Base-by-base conservation (phyloP, 257 asterid genomes). In the Ocimum tenuiflorum region DNA sequence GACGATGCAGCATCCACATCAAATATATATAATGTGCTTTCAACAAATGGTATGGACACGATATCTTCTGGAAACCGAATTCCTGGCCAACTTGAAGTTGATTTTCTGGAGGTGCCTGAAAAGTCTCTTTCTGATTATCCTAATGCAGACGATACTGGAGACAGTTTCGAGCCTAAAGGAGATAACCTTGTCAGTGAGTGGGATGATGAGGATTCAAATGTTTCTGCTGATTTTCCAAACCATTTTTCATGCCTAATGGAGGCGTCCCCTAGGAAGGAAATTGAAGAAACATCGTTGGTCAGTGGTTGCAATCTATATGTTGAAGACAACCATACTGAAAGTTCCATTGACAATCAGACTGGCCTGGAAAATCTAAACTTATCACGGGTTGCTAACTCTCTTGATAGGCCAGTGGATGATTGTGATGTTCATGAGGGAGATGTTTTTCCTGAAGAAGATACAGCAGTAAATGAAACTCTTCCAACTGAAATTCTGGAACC, bases 401-500 rank as follows among this genome's bases (percentile, higher is more conserved):
- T 61, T 48, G 75, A 73, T 74, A 68, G 60, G 38, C 22, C 60
- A 8, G 27, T n/a, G 42, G 62, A 23, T 36, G 77, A 49, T 63
- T 20, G 56, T 36, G 79, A 68, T 66, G 38, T 73, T 69, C 76
- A 60, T 70, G 72, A 42, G 11, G 66, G 50, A 71, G 70, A 65
- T 61, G 66, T 46, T 56, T 18, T 41, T 80, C 71, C 70, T 66
- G 75, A 72, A 58, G 79, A 77, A 67, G 84, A 70, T 51, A 33
- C 57, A 8, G 52, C 20, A 66, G 12, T n/a, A 20, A 38, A 73
- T 61, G 65, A 61, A n/a, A n/a, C n/a, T 65, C 71, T 20, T 65
- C 65, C 29, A 19, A 55, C 15, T 49, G 83, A 55, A 73, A 61
- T 41, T 73, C 79, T 51, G 19, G 29, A 65, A 71, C 55, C 60